Evolutionary conservation across 352 stramenopile genomes (phyloP).

Genomic region (Aphanomyces invadans): DNA sequence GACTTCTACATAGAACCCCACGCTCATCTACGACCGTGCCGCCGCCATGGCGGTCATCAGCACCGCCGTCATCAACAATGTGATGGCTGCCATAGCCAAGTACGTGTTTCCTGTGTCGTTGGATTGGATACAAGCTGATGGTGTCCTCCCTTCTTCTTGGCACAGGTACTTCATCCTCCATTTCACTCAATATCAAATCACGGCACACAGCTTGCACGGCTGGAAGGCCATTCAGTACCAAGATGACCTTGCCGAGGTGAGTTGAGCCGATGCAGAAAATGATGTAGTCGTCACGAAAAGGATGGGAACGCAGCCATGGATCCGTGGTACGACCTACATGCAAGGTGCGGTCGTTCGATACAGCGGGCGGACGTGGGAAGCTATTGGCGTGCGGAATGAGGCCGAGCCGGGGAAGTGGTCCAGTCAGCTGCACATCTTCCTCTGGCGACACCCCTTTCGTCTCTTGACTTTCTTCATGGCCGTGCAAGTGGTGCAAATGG

Average conservation of each 20-base stretch:
- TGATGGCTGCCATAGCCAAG: constrained; percentile 12
- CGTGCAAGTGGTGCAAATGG: constrained; percentile 15
- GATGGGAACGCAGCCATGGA: background rate
- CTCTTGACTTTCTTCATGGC: constrained; percentile 21
- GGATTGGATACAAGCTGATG: no score
- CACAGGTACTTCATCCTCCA: constrained; percentile 23
- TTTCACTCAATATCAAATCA: constrained; percentile 17
- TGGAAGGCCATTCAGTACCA: constrained; percentile 11
- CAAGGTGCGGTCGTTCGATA: background rate
- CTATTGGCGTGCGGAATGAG: constrained; percentile 1
- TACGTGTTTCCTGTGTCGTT: background rate
- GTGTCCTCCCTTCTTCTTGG: background rate
- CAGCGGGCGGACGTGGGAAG: background rate
- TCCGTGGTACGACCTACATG: background rate
- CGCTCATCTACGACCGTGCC: constrained; percentile 14
- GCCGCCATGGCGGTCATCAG: constrained; percentile 11
- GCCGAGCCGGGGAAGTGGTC: constrained; percentile 9
- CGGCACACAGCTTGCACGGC: constrained; percentile 9
- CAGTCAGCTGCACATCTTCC: background rate
- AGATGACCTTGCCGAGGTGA: background rate
- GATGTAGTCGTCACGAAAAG: no score
- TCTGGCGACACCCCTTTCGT: constrained; percentile 13
- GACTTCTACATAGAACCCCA: constrained; percentile 9
- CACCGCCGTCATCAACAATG: constrained; percentile 20
- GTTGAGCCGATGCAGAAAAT: no score